These are phyloP conservation scores for Tylopilus sp. DNA, from an alignment of 768 basidiomycete species.

Conservation along the genomic window DNA sequence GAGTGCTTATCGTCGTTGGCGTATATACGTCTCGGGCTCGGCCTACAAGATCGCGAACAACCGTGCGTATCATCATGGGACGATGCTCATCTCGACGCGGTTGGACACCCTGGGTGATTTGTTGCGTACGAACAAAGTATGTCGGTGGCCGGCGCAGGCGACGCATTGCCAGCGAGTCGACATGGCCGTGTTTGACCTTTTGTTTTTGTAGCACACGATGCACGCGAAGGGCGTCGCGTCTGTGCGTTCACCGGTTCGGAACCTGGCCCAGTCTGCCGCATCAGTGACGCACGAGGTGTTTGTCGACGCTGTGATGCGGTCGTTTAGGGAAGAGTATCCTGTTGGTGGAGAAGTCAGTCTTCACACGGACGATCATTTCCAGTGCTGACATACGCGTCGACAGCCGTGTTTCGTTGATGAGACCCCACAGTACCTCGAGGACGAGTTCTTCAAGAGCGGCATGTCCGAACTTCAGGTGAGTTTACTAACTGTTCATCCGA, in stretches of 20 bases:
- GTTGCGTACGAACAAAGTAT: conserved; percentile 63
- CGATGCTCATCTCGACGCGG: conserved; percentile 90
- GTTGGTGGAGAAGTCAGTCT: conserved; percentile 28
- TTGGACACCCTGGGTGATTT: conserved; percentile 71
- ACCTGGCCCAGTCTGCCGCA: conserved; percentile 56
- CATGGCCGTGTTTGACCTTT: not conserved
- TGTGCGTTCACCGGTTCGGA: conserved; percentile 89
- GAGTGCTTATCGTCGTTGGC: conserved; percentile 3
- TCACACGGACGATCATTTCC: not conserved
- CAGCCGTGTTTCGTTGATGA: conserved; percentile 46
- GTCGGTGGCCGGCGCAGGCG: conserved; percentile 6
- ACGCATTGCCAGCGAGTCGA: not conserved
- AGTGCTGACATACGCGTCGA: not conserved
- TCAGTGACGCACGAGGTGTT: conserved; percentile 67
- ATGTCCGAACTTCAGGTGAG: conserved; percentile 72
- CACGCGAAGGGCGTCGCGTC: conserved; percentile 84
- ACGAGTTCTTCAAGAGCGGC: conserved; percentile 63
- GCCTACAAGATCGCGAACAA: conserved; percentile 93
- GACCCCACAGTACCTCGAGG: conserved; percentile 39
- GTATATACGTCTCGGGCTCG: conserved; percentile 84
- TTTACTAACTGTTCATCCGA: not conserved
- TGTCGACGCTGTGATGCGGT: conserved; percentile 58
- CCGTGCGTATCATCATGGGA: conserved; percentile 96
- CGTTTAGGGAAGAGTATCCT: conserved; percentile 62
- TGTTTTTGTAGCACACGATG: conserved; percentile 64